Conservation (phyloP, 345 rosid species). For the Carallia pectinifolia region DNA sequence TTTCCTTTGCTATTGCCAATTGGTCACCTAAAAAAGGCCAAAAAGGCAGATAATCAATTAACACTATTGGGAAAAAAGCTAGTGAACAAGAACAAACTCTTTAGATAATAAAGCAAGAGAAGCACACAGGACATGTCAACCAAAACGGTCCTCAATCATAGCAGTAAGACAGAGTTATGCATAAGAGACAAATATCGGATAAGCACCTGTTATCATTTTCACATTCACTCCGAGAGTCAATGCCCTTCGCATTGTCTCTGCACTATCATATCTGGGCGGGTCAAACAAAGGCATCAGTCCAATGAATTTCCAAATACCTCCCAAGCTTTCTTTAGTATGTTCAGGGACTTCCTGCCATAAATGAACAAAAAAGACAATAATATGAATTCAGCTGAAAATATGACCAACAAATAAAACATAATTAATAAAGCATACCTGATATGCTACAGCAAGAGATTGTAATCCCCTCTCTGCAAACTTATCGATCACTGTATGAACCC, state of each 20-base stretch:
- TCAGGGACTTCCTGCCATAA: slow-evolving; percentile 62
- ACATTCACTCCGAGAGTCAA: slow-evolving; percentile 67
- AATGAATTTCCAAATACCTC: slow-evolving; percentile 61
- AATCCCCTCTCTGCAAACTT: slow-evolving; percentile 60
- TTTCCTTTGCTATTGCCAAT: too few species aligned
- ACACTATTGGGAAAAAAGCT: too few species aligned
- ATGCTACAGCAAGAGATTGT: slow-evolving; percentile 65
- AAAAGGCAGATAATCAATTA: too few species aligned
- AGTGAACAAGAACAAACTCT: too few species aligned
- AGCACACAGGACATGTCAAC: slow-evolving; percentile 53
- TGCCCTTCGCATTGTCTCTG: slow-evolving; percentile 57
- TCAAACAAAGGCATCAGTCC: slow-evolving; percentile 65
- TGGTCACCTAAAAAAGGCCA: too few species aligned
- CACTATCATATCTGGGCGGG: slow-evolving; percentile 69
- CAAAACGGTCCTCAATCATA: too few species aligned
- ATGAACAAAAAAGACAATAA: slow-evolving; percentile 8
- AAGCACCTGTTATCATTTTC: slow-evolving; percentile 67
- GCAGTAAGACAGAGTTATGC: too few species aligned
- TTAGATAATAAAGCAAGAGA: too few species aligned
- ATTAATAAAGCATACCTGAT: slow-evolving; percentile 37
- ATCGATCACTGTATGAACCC: slow-evolving; percentile 56
- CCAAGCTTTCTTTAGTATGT: slow-evolving; percentile 53
- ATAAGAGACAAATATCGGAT: too few species aligned
- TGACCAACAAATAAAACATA: slow-evolving; percentile 1
- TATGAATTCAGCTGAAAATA: neutral